phyloP scores from a whole-genome alignment of 2,329 filamentous ascomycete genomes.

The Alternaria panax region DNA sequence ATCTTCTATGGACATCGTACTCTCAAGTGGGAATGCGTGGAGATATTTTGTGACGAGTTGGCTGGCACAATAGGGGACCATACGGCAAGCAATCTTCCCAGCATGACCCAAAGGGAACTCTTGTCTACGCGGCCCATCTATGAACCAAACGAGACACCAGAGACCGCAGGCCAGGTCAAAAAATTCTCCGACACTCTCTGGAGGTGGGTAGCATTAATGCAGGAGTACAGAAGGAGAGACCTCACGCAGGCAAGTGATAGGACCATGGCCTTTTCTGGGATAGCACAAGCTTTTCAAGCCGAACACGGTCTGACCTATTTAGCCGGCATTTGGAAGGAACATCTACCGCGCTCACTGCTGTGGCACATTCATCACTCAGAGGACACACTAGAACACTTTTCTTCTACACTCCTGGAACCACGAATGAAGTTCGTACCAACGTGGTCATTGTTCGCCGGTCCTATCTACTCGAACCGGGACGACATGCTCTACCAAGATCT shows the following conservation, averaged over 20 bases:
- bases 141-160: not conserved
- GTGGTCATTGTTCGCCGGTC: constrained; percentile 16
- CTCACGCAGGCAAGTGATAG: not conserved
- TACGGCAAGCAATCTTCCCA: too few relatives aligned
- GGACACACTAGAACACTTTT: not conserved
- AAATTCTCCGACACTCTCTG: not conserved
- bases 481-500: not conserved
- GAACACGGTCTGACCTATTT: not conserved
- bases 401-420: not conserved
- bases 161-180: too few relatives aligned
- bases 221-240: not conserved
- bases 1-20: constrained; percentile 17
- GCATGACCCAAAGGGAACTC: not conserved
- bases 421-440: not conserved
- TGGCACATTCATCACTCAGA: not conserved
- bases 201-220: not conserved
- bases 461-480: not conserved
- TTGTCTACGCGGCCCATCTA: not conserved
- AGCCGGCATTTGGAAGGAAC: not conserved
- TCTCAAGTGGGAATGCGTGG: constrained; percentile 21
- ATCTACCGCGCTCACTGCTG: not conserved
- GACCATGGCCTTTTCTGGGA: not conserved
- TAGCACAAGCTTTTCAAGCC: not conserved
- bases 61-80: not conserved
- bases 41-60: constrained; percentile 17